These are phyloP conservation scores for Trichocladium uniseriatum DNA, from an alignment of 495 filamentous ascomycete genomes.

Conservation along the genomic window DNA sequence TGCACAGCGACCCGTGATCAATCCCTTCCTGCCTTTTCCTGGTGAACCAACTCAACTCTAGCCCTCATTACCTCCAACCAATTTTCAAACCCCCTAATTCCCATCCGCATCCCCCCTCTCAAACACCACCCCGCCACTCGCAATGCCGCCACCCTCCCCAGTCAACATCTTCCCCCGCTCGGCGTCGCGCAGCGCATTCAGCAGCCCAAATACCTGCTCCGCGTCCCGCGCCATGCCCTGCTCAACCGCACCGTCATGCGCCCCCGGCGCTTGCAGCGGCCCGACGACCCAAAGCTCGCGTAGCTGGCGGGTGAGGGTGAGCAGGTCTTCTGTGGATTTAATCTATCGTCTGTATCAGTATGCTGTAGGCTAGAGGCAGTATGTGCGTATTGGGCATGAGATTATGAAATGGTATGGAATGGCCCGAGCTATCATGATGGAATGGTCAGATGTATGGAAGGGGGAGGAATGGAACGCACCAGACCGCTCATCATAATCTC, in stretches of 20 bases:
- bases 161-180: neutral
- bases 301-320: constrained; percentile 32
- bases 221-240: constrained; percentile 18
- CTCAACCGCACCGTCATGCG: constrained; percentile 25
- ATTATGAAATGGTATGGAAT: no score
- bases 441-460: no score
- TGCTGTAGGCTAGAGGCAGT: no score
- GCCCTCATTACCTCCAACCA: no score
- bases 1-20: no score
- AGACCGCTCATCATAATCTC: constrained; percentile 25
- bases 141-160: neutral
- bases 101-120: neutral
- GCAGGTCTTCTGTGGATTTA: constrained; percentile 28
- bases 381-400: no score
- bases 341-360: constrained; percentile 15
- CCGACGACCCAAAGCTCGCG: constrained; percentile 38
- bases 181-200: constrained; percentile 6
- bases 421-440: no score
- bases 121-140: neutral
- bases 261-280: constrained; percentile 28
- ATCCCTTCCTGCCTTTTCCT: no score
- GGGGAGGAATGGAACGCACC: constrained; percentile 8
- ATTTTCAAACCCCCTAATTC: no score
- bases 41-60: no score
- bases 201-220: constrained; percentile 4